phyloP scores from a whole-genome alignment of 306 rosid species.

The Cucumis melo region DNA sequence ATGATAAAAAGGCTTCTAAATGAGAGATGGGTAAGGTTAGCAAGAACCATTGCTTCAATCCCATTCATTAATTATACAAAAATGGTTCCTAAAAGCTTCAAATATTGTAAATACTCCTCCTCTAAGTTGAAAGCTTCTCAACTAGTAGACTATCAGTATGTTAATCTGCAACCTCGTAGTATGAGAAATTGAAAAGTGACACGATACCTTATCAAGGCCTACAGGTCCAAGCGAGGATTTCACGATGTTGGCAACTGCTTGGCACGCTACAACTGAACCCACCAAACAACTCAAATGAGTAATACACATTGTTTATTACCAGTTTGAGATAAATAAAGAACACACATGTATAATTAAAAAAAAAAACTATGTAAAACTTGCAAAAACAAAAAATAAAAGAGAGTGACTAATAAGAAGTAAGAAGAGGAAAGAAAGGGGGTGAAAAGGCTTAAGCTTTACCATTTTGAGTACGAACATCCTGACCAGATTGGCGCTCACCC shows the following conservation, averaged over 20 bases:
- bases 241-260: constrained; percentile 87
- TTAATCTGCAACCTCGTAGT: neutral
- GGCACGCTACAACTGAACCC: constrained; percentile 62
- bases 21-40: neutral
- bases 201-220: constrained; percentile 85
- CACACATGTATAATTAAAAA: neutral
- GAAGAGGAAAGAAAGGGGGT: neutral
- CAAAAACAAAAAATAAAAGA: too few species aligned
- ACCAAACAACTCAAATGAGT: constrained; percentile 2
- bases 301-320: neutral
- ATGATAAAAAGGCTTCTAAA: too few species aligned
- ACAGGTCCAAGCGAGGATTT: constrained; percentile 93
- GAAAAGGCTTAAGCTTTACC: constrained; percentile 26
- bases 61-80: neutral
- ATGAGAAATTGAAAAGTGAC: neutral
- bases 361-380: neutral
- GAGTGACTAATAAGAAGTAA: too few species aligned
- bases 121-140: neutral
- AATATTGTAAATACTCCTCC: neutral
- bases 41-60: neutral
- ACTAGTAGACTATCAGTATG: neutral
- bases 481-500: constrained; percentile 90
- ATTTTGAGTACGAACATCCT: constrained; percentile 93
- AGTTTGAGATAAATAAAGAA: neutral
- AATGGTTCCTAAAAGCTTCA: neutral